Conservation (phyloP, 2,329 filamentous ascomycete species). For the Penicillium sp. region DNA sequence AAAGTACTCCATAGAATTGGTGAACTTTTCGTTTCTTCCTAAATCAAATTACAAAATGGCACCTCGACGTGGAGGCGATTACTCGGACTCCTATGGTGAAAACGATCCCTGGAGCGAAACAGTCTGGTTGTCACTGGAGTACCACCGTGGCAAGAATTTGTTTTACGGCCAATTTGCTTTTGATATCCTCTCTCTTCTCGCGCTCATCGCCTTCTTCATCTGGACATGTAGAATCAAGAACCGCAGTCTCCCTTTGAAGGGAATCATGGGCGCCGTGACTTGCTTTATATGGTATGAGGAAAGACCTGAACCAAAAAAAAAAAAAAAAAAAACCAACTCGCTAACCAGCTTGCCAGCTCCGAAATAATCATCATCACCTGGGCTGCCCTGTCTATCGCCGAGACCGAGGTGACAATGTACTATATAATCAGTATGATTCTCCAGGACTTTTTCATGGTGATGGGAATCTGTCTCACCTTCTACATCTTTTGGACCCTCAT, state of each 20-base stretch:
- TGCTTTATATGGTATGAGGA: slow-evolving; percentile 15
- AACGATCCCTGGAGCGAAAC: slow-evolving; percentile 7
- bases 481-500: slow-evolving; percentile 23
- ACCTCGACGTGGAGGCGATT: slow-evolving; percentile 12
- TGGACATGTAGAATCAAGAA: slow-evolving; percentile 20
- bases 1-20: neutral
- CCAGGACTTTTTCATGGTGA: slow-evolving; percentile 16
- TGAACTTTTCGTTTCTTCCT: neutral
- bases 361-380: slow-evolving; percentile 8
- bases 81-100: neutral
- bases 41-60: slow-evolving; percentile 8
- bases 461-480: slow-evolving; percentile 14
- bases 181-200: slow-evolving; percentile 16
- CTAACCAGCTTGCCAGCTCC: slow-evolving; percentile 5
- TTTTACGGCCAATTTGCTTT: slow-evolving; percentile 16
- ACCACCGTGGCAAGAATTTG: neutral
- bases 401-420: slow-evolving; percentile 17
- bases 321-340: neutral
- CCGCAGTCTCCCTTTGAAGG: slow-evolving; percentile 13
- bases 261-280: slow-evolving; percentile 11
- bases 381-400: slow-evolving; percentile 16
- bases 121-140: neutral
- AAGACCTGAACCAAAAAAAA: neutral
- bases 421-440: slow-evolving; percentile 23
- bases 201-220: slow-evolving; percentile 18